Evolutionary conservation across 176 grass and related monocot species (phyloP).

Genomic region (Musa beccarii): DNA sequence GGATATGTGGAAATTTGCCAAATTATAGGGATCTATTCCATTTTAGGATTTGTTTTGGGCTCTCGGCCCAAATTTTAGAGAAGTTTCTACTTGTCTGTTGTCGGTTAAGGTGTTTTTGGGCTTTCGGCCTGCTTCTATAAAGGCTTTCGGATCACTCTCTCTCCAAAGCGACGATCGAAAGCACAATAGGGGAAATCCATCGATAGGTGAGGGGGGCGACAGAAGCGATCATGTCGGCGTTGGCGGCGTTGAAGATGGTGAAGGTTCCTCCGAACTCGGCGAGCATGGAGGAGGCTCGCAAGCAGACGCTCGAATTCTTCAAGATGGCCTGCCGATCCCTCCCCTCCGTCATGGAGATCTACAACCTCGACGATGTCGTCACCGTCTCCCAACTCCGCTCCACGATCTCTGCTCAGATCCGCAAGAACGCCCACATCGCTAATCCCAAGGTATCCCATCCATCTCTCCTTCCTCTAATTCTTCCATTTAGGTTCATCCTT

Average conservation of each 20-base stretch:
- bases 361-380: constrained; percentile 79
- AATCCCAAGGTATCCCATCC: constrained; percentile 44
- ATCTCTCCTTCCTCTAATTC: too few species aligned
- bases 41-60: background rate
- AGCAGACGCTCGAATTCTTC: constrained; percentile 84
- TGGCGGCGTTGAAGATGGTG: constrained; percentile 44
- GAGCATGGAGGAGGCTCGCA: constrained; percentile 61
- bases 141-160: background rate
- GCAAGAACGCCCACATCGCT: constrained; percentile 57
- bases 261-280: constrained; percentile 80
- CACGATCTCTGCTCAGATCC: constrained; percentile 59
- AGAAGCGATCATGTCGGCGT: constrained; percentile 43
- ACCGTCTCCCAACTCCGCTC: constrained; percentile 72
- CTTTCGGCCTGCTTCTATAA: background rate
- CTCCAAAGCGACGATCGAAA: background rate
- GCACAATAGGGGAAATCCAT: background rate
- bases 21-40: too few species aligned
- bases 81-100: background rate
- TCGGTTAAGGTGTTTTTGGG: too few species aligned
- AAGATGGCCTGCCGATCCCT: constrained; percentile 75
- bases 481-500: background rate
- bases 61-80: background rate
- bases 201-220: background rate
- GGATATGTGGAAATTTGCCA: too few species aligned
- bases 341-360: constrained; percentile 77